These are phyloP conservation scores for Myxozyma geophila DNA, from an alignment of 805 yeast genomes.

Conservation along the genomic window DNA sequence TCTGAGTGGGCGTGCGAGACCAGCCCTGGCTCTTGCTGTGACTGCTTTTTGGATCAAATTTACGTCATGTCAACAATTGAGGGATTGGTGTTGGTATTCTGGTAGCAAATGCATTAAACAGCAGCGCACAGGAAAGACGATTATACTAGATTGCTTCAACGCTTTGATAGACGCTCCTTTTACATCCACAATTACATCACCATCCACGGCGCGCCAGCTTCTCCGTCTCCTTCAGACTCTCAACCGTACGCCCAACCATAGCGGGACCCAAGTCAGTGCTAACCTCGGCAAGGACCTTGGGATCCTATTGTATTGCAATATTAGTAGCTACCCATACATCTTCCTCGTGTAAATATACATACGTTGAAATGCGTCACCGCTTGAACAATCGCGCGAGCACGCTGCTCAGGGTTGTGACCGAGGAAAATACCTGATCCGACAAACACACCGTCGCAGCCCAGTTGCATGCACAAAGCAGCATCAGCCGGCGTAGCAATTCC, in stretches of 20 bases:
- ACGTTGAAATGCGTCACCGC: constrained; percentile 70
- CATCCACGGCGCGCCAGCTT: constrained; percentile 40
- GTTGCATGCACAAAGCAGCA: constrained; percentile 81
- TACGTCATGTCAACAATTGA: neutral
- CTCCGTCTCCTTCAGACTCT: constrained; percentile 53
- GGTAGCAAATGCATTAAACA: neutral
- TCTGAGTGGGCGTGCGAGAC: too few species aligned
- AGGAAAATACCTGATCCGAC: constrained; percentile 82
- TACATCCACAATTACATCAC: constrained; percentile 14
- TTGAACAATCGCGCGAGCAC: constrained; percentile 78
- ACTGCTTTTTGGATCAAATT: neutral
- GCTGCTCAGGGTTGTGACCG: constrained; percentile 69
- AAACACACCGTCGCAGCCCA: constrained; percentile 79
- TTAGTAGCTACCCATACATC: neutral
- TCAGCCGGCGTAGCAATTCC: constrained; percentile 89
- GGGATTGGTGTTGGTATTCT: neutral
- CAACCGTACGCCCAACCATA: constrained; percentile 73
- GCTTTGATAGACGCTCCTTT: neutral
- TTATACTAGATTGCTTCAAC: neutral
- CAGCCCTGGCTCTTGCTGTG: too few species aligned
- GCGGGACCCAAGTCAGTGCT: constrained; percentile 74
- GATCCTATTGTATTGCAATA: constrained; percentile 46
- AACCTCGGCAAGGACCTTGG: constrained; percentile 62
- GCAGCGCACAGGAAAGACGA: too few species aligned
- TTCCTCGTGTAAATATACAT: neutral